A percentile compares a stretch with the other conserved stretches of the same genome.
Conservation (phyloP, 176 grass and related monocot species). For the Pontederia crassipes region DNA sequence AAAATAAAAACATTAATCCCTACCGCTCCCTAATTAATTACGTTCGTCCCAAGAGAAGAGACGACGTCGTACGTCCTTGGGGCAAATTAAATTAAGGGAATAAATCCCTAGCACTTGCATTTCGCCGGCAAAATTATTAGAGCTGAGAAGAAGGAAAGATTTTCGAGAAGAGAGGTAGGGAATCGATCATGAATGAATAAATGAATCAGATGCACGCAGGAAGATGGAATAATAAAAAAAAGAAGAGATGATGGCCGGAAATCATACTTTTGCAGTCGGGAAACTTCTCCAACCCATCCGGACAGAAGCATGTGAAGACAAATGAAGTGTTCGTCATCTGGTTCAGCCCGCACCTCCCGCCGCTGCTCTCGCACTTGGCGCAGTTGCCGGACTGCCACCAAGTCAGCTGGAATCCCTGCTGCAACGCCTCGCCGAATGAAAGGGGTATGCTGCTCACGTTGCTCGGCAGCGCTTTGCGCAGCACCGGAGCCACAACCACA, state of each 20-base stretch:
- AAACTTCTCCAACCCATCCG: not conserved
- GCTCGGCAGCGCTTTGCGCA: not conserved
- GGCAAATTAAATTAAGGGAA: too few species aligned
- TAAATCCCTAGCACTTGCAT: too few species aligned
- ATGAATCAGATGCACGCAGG: too few species aligned
- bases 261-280: not conserved
- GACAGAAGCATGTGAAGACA: slow-evolving; percentile 1
- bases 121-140: too few species aligned
- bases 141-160: too few species aligned
- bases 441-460: too few species aligned
- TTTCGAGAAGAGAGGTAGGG: too few species aligned
- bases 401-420: not conserved
- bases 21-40: too few species aligned
- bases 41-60: too few species aligned
- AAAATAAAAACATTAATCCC: too few species aligned
- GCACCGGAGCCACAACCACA: not conserved
- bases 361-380: not conserved
- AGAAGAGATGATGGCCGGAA: not conserved
- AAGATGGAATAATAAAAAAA: not conserved
- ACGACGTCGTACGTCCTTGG: too few species aligned
- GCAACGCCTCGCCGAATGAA: not conserved
- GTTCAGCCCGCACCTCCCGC: not conserved
- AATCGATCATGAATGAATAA: too few species aligned
- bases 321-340: not conserved
- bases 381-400: not conserved